These are phyloP conservation scores for Cajanus cajan DNA, from an alignment of 306 rosid species.

Conservation along the genomic window DNA sequence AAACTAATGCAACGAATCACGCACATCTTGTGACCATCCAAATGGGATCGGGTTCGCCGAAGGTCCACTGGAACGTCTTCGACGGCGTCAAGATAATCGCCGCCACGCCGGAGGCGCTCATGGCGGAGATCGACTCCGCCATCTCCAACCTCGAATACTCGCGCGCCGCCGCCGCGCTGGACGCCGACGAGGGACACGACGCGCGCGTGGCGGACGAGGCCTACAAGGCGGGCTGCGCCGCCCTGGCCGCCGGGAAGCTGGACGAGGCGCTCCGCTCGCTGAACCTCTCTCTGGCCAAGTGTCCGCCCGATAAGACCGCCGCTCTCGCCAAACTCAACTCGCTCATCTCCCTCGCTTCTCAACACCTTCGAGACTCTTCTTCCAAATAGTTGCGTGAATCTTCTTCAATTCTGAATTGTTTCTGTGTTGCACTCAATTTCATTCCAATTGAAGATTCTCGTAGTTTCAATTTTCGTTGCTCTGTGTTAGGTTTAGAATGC, in stretches of 20 bases:
- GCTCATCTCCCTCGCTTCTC: slow-evolving; percentile 69
- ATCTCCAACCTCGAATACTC: slow-evolving; percentile 69
- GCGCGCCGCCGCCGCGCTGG: slow-evolving; percentile 58
- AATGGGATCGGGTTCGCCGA: slow-evolving; percentile 37
- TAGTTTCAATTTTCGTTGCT: too few species aligned
- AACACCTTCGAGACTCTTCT: slow-evolving; percentile 52
- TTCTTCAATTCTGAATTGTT: neutral
- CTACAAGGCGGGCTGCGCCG: slow-evolving; percentile 79
- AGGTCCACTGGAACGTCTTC: slow-evolving; percentile 58
- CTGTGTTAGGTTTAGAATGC: too few species aligned
- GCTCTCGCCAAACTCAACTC: slow-evolving; percentile 73
- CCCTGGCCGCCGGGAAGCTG: slow-evolving; percentile 71
- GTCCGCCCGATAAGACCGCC: slow-evolving; percentile 66
- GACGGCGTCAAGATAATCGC: slow-evolving; percentile 71
- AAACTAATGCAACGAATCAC: too few species aligned
- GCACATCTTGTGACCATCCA: too few species aligned
- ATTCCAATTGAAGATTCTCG: too few species aligned
- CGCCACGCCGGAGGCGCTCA: slow-evolving; percentile 69
- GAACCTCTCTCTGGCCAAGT: slow-evolving; percentile 63
- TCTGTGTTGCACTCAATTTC: too few species aligned
- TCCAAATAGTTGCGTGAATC: slow-evolving; percentile 5
- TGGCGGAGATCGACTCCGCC: slow-evolving; percentile 79
- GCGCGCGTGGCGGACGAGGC: slow-evolving; percentile 75
- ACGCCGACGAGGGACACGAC: slow-evolving; percentile 39
- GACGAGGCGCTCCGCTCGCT: slow-evolving; percentile 68